A percentile compares a stretch with the other conserved stretches of the same genome.
phyloP scores from a whole-genome alignment of 2,329 filamentous ascomycete species.

The Paramyrothecium sp. region DNA sequence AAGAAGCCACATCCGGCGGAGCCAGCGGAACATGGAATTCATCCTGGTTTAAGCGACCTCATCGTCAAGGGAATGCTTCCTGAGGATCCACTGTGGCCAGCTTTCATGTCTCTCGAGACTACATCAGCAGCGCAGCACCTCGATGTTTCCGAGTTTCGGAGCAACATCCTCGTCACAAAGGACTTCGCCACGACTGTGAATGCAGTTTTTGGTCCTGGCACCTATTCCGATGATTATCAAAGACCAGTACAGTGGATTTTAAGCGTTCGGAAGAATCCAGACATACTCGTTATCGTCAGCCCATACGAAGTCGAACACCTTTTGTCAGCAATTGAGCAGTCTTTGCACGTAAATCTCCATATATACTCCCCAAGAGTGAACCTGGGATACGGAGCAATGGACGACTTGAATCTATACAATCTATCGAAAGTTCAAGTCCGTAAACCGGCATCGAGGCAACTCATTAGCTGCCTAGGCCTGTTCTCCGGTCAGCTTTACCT shows the following conservation, averaged over 20 bases:
- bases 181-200: slow-evolving; percentile 16
- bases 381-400: slow-evolving; percentile 17
- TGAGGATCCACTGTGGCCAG: slow-evolving; percentile 3
- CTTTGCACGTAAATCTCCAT: slow-evolving; percentile 39
- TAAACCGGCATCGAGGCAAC: slow-evolving; percentile 15
- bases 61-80: slow-evolving; percentile 6
- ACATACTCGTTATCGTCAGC: slow-evolving; percentile 50
- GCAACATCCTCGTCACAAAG: slow-evolving; percentile 9
- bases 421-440: neutral
- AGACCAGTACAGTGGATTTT: slow-evolving; percentile 22
- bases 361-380: slow-evolving; percentile 47
- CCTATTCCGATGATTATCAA: slow-evolving; percentile 16
- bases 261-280: fast-evolving
- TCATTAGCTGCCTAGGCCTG: slow-evolving; percentile 55
- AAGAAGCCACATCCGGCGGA: slow-evolving; percentile 38
- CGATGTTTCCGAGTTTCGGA: slow-evolving; percentile 9
- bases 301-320: slow-evolving; percentile 59
- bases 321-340: slow-evolving; percentile 33
- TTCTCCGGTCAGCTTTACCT: slow-evolving; percentile 71
- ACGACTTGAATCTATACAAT: slow-evolving; percentile 15
- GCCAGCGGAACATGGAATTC: slow-evolving; percentile 39
- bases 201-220: neutral
- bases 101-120: slow-evolving; percentile 10
- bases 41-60: slow-evolving; percentile 33
- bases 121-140: slow-evolving; percentile 16